A percentile compares a stretch with the other conserved stretches of the same genome.
Conservation (phyloP, 805 yeast genomes). For the Saturnispora halmiae region DNA sequence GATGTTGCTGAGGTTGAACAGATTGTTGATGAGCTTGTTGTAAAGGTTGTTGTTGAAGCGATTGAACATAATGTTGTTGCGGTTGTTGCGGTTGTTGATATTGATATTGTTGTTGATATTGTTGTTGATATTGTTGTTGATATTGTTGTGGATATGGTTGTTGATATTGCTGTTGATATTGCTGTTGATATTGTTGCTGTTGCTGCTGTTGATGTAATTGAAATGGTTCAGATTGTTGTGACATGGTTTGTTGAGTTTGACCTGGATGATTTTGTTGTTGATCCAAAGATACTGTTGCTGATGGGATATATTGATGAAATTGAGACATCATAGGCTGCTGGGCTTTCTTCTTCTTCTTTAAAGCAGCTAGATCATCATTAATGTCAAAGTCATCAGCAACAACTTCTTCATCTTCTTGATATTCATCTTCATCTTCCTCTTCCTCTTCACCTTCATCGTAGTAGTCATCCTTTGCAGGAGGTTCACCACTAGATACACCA, state of each 20-base stretch:
- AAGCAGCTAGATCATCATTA: background rate
- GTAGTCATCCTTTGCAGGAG: background rate
- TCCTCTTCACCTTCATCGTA: conserved; percentile 5
- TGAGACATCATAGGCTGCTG: too few relatives aligned
- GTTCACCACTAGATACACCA: background rate
- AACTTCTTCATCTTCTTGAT: conserved; percentile 5
- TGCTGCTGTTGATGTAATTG: background rate
- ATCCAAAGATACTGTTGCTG: too few relatives aligned
- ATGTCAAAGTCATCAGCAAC: background rate
- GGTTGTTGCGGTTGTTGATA: background rate
- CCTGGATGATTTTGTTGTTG: too few relatives aligned
- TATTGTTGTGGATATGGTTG: too few relatives aligned
- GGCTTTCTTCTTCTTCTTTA: background rate
- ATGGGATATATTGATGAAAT: too few relatives aligned
- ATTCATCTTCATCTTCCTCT: conserved; percentile 7
- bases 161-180: background rate
- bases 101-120: background rate
- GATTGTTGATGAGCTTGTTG: background rate
- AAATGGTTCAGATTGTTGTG: background rate
- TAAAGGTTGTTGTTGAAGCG: background rate
- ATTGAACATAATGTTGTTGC: background rate
- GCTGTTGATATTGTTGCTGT: background rate
- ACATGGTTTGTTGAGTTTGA: background rate
- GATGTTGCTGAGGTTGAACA: background rate
- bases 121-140: background rate